Conservation (phyloP, 2,329 filamentous ascomycete species). For the Alternaria viburni region DNA sequence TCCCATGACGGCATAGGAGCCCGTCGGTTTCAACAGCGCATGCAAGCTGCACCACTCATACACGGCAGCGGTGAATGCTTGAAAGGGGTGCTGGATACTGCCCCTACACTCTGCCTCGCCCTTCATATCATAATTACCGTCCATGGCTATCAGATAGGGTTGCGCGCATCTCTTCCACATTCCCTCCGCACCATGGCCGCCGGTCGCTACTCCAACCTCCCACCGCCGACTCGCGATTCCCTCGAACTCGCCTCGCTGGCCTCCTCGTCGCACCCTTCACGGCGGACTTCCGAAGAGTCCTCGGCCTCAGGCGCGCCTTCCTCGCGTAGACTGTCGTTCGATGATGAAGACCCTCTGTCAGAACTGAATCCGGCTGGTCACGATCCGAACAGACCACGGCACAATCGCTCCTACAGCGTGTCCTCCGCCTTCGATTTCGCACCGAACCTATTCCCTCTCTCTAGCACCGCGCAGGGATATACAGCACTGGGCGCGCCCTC, state of each 20-base stretch:
- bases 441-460: constrained; percentile 89
- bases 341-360: constrained; percentile 79
- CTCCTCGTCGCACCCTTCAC: constrained; percentile 74
- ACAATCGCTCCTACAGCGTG: constrained; percentile 80
- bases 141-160: constrained; percentile 33
- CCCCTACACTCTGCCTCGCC: constrained; percentile 12
- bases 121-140: constrained; percentile 4
- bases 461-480: constrained; percentile 78
- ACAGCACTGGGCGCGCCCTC: constrained; percentile 82
- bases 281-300: constrained; percentile 72
- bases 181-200: constrained; percentile 39
- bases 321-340: constrained; percentile 88
- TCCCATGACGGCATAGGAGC: constrained; percentile 26
- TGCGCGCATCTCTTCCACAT: constrained; percentile 22
- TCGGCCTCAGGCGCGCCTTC: constrained; percentile 85
- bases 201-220: constrained; percentile 46
- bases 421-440: constrained; percentile 95
- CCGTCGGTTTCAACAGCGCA: constrained; percentile 22
- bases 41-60: constrained; percentile 23
- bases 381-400: constrained; percentile 48
- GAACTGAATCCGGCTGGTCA: constrained; percentile 62
- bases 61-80: constrained; percentile 12
- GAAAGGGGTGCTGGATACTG: constrained; percentile 19
- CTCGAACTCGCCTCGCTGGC: constrained; percentile 95
- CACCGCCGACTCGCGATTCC: constrained; percentile 74